A percentile compares a stretch with the other conserved stretches of the same genome.
Conservation (phyloP, 768 basidiomycete genomes). For the Ramaria sp. region DNA sequence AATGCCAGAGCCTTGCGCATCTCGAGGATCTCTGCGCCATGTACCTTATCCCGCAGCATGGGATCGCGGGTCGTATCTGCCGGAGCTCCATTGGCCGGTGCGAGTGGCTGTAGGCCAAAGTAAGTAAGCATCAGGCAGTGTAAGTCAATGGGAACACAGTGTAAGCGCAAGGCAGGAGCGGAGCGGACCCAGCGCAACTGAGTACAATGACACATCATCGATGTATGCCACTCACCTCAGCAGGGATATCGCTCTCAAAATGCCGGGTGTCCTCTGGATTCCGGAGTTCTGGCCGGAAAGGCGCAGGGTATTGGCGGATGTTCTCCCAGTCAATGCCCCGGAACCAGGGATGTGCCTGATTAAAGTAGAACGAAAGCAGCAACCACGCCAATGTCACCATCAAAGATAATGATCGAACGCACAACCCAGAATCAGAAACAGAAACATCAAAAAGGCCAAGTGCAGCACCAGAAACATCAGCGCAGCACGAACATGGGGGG, state of each 20-base stretch:
- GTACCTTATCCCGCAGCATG: conserved; percentile 71
- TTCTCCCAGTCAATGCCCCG: conserved; percentile 82
- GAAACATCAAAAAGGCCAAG: not conserved
- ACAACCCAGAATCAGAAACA: not conserved
- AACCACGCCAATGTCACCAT: not conserved
- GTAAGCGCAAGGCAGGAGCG: conserved; percentile 21
- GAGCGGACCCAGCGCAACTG: conserved; percentile 17
- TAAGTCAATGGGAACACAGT: too few relatives aligned
- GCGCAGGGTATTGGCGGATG: conserved; percentile 74
- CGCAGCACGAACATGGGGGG: not conserved
- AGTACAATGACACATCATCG: conserved; percentile 13
- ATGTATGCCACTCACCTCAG: conserved; percentile 52
- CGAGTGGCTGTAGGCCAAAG: conserved; percentile 53
- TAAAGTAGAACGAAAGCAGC: not conserved
- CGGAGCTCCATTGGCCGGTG: conserved; percentile 78
- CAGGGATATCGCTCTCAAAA: conserved; percentile 90
- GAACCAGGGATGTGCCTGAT: conserved; percentile 85
- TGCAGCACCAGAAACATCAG: not conserved
- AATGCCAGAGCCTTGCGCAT: conserved; percentile 88
- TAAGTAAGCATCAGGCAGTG: conserved; percentile 22
- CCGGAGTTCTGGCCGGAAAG: conserved; percentile 78
- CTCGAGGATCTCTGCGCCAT: conserved; percentile 80
- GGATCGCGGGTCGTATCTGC: conserved; percentile 84
- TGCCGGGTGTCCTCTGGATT: conserved; percentile 85
- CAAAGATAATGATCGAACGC: not conserved